A percentile compares a stretch with the other conserved stretches of the same genome.
These are phyloP conservation scores for Flaveria linearis DNA, from an alignment of 129 eudicot species.

Conservation along the genomic window DNA sequence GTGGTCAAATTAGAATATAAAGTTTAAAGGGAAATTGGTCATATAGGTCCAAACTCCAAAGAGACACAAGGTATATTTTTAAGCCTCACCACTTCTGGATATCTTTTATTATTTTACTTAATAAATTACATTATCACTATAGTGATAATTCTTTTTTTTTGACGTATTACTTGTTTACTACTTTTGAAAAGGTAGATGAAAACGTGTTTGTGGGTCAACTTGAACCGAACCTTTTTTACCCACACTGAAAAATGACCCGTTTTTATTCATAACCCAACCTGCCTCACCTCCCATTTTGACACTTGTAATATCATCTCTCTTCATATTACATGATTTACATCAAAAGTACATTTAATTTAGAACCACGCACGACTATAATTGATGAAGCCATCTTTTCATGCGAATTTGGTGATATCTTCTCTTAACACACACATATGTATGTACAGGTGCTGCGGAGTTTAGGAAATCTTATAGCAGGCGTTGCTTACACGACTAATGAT, in stretches of 20 bases:
- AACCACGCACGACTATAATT: background rate
- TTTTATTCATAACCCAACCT: background rate
- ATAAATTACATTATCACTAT: background rate
- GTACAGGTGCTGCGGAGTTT: constrained; percentile 79
- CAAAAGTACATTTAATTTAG: background rate
- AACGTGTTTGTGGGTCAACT: background rate
- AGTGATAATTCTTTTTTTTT: background rate
- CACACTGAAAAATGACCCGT: background rate
- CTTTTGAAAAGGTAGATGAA: background rate
- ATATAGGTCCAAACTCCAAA: too few relatives aligned
- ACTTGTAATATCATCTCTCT: background rate
- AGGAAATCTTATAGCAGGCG: constrained; percentile 98
- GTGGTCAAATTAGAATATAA: background rate
- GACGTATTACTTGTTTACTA: background rate
- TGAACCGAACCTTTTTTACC: background rate
- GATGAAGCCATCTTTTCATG: constrained; percentile 19
- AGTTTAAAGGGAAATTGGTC: too few relatives aligned
- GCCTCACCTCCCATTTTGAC: background rate
- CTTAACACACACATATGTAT: background rate
- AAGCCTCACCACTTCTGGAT: background rate
- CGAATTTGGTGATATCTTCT: background rate
- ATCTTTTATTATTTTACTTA: background rate
- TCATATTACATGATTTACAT: background rate
- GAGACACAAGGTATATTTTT: background rate
- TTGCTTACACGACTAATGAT: constrained; percentile 54